Evolutionary conservation across 78 protist genomes (phyloP).

Genomic region (Dictyostelium citrinum): DNA sequence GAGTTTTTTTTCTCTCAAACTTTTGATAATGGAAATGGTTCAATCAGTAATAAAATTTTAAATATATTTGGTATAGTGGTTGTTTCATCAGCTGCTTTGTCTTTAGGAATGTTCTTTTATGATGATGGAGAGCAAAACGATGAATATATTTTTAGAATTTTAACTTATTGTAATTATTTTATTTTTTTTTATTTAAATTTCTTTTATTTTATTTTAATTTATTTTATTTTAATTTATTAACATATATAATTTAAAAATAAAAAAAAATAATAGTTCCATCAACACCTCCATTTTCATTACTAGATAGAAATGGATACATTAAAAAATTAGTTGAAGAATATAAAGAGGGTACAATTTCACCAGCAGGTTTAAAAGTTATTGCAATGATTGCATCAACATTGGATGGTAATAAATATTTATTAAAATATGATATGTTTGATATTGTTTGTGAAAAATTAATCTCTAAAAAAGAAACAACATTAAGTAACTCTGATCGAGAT

Average conservation of each 20-base stretch:
- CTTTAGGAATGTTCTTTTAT: background rate
- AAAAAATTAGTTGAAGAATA: constrained; percentile 2
- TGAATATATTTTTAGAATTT: background rate
- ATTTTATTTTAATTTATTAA: too few species aligned
- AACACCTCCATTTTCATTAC: constrained; percentile 44
- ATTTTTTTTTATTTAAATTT: background rate
- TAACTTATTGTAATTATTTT: constrained; percentile 12
- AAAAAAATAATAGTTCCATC: constrained; percentile 17
- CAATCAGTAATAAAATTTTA: background rate
- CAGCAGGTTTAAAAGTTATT: constrained; percentile 8
- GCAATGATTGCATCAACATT: background rate
- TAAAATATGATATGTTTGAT: constrained; percentile 11
- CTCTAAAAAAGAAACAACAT: background rate
- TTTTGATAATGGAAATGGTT: background rate
- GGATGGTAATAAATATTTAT: background rate
- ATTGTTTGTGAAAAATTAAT: background rate
- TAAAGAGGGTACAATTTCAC: background rate
- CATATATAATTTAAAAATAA: background rate
- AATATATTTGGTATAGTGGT: background rate
- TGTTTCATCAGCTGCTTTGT: background rate
- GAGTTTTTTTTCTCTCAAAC: background rate
- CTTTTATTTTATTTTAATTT: too few species aligned
- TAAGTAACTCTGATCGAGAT: background rate
- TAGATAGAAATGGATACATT: background rate
- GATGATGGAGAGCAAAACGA: background rate